phyloP scores from a whole-genome alignment of 169 alveolate species.

The Plasmodium gallinaceum region DNA sequence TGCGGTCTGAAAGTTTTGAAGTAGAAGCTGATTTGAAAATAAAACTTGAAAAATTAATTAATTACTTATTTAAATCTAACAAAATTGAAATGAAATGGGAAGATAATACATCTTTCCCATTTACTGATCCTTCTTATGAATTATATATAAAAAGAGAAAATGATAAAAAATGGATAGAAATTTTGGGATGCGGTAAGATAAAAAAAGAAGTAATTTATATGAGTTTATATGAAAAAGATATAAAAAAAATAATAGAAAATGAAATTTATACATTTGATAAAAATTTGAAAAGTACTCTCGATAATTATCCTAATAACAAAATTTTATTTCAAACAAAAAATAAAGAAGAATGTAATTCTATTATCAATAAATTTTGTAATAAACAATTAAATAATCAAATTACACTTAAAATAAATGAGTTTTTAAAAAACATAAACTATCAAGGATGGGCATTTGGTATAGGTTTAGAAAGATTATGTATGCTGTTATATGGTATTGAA shows the following conservation, averaged over 20 bases:
- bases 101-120: conserved; percentile 92
- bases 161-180: conserved; percentile 85
- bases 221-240: conserved; percentile 49
- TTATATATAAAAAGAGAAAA: conserved; percentile 82
- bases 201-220: conserved; percentile 88
- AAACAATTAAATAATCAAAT: conserved; percentile 22
- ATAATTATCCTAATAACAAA: not conserved
- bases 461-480: conserved; percentile 94
- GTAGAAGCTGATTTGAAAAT: conserved; percentile 77
- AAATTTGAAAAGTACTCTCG: not conserved
- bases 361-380: conserved; percentile 44
- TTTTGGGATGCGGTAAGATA: conserved; percentile 94
- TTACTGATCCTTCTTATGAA: conserved; percentile 94
- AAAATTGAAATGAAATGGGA: conserved; percentile 91
- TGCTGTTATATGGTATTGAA: conserved; percentile 91
- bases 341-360: not conserved
- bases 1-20: conserved; percentile 72
- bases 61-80: conserved; percentile 84
- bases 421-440: conserved; percentile 76
- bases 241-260: conserved; percentile 64
- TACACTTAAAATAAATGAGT: conserved; percentile 36
- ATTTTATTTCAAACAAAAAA: not conserved
- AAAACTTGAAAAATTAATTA: conserved; percentile 88
- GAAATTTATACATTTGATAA: conserved; percentile 38
- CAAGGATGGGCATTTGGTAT: conserved; percentile 96